Evolutionary conservation across 2,329 filamentous ascomycete species (phyloP).

Genomic region (Penicillium freii): DNA sequence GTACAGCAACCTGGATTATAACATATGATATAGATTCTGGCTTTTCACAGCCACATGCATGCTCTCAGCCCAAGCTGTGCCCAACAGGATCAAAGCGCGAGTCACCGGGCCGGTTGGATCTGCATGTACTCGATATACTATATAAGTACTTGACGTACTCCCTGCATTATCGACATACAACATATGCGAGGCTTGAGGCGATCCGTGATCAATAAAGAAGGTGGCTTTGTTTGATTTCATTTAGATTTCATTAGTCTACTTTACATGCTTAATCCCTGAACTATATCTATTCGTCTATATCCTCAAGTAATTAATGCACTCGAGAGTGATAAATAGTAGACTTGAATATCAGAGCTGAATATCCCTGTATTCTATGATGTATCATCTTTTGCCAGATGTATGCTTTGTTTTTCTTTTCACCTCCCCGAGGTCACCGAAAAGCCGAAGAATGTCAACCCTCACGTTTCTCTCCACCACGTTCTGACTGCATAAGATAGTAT

Average conservation of each 20-base stretch:
- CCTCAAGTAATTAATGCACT: not conserved
- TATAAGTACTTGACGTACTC: not conserved
- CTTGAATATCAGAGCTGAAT: not conserved
- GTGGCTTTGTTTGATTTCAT: too few species aligned
- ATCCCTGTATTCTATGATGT: not conserved
- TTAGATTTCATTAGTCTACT: not conserved
- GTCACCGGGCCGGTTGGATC: conserved; percentile 15
- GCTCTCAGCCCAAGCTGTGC: conserved; percentile 13
- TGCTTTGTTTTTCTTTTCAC: not conserved
- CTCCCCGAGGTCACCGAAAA: not conserved
- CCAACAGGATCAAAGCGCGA: conserved; percentile 20
- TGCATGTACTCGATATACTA: conserved; percentile 8
- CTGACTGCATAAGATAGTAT: not conserved
- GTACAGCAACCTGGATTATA: not conserved
- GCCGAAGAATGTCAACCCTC: not conserved
- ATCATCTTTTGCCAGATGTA: not conserved
- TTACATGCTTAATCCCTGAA: not conserved
- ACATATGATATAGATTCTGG: not conserved
- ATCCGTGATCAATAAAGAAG: too few species aligned
- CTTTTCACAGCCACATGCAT: not conserved
- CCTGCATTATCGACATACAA: conserved; percentile 18
- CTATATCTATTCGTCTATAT: not conserved
- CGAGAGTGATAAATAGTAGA: not conserved
- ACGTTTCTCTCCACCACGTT: conserved; percentile 6
- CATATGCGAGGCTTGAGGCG: conserved; percentile 1